Evolutionary conservation across 1,284 basidiomycete genomes (phyloP).

Genomic region (Leucoagaricus sp.): DNA sequence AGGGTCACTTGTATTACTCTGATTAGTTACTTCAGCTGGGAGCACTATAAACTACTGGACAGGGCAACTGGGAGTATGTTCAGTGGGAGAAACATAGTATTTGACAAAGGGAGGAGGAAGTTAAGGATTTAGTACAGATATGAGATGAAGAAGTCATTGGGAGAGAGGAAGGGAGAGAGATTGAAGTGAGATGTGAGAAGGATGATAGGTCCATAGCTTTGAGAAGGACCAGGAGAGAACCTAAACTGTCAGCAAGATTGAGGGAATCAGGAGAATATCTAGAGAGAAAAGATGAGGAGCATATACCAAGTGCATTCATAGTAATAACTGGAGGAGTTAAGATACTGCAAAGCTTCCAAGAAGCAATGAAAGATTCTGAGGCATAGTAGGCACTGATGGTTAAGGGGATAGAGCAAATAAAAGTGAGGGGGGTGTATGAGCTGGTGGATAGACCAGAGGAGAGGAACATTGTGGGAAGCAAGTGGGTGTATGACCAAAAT

Average conservation of each 20-base stretch:
- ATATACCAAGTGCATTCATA: neutral
- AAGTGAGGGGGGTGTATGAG: neutral
- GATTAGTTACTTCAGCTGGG: slow-evolving; percentile 24
- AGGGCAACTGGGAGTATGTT: slow-evolving; percentile 7
- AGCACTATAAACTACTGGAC: slow-evolving; percentile 24
- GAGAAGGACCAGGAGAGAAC: neutral
- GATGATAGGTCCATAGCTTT: neutral
- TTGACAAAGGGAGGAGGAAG: slow-evolving; percentile 22
- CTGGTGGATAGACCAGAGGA: neutral
- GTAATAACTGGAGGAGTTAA: neutral
- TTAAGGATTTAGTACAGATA: neutral
- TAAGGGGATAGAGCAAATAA: neutral
- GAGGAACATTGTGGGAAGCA: neutral
- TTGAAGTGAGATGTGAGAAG: too few relatives aligned
- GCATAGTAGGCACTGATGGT: slow-evolving; percentile 11
- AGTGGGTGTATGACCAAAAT: slow-evolving; percentile 13
- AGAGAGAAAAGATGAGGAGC: neutral
- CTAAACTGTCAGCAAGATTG: neutral
- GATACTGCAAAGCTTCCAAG: slow-evolving; percentile 10
- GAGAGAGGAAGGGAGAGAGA: too few relatives aligned
- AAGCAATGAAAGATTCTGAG: slow-evolving; percentile 21
- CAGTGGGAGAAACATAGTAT: slow-evolving; percentile 24
- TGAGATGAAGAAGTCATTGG: neutral
- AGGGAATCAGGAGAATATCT: neutral
- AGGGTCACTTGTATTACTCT: slow-evolving; percentile 21